A percentile compares a stretch with the other conserved stretches of the same genome.
Evolutionary conservation across 805 yeast genomes (phyloP).

Genomic region (Yarrowia sp.): DNA sequence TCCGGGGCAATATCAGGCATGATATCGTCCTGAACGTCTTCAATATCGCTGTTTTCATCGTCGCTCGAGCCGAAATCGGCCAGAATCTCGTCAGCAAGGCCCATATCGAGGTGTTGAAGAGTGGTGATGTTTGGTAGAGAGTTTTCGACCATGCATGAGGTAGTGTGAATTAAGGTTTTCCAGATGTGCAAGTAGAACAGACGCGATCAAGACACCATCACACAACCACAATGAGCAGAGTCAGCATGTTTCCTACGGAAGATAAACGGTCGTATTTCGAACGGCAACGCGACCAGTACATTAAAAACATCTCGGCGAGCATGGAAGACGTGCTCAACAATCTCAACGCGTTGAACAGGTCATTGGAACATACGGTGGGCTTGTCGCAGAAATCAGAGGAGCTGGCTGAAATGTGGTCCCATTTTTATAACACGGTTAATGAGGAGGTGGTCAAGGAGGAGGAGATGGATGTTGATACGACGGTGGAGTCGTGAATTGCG

Average conservation of each 20-base stretch:
- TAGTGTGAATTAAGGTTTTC: no score
- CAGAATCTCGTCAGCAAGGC: slow-evolving; percentile 43
- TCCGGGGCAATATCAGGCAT: background rate
- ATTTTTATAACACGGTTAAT: slow-evolving; percentile 49
- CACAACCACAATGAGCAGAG: slow-evolving; percentile 3
- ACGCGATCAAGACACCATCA: background rate
- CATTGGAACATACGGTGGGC: slow-evolving; percentile 63
- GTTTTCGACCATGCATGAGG: background rate
- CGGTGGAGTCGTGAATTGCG: background rate
- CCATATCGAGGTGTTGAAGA: slow-evolving; percentile 33
- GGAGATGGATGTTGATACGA: slow-evolving; percentile 3
- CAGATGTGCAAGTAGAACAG: no score
- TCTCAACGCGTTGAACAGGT: slow-evolving; percentile 62
- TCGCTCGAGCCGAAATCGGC: slow-evolving; percentile 41
- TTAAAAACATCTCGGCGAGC: slow-evolving; percentile 53
- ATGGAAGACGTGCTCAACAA: slow-evolving; percentile 66
- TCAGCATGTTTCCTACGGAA: slow-evolving; percentile 24
- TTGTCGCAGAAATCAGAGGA: slow-evolving; percentile 76
- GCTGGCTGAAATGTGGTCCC: slow-evolving; percentile 67
- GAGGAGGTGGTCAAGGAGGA: slow-evolving; percentile 13
- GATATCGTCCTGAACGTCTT: slow-evolving; percentile 17
- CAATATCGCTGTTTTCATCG: slow-evolving; percentile 29
- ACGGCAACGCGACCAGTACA: slow-evolving; percentile 55
- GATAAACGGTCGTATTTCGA: slow-evolving; percentile 47
- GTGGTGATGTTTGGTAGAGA: background rate